Evolutionary conservation across 768 basidiomycete species (phyloP), one percentile per base, ranked within the genome.

Genomic region (Amanita muscaria): DNA sequence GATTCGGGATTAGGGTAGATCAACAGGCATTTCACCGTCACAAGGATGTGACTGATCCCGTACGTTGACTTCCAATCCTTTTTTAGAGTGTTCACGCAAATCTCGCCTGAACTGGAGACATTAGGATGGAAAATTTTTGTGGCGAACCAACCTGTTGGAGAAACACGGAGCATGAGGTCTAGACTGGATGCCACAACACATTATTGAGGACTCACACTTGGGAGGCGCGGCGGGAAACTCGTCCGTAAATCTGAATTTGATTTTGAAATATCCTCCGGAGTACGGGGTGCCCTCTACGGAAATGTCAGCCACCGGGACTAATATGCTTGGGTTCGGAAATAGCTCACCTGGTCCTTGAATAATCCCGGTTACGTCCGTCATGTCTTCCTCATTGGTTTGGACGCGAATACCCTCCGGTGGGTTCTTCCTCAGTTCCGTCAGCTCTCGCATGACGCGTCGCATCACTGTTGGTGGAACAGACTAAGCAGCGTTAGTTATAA

Each of bases 121-220:
- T 98, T 98, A 0, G 94, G 93, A 56, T 97, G 93, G 64, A 97
- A 97, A 46, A 98, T 93, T 69, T 94, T 96, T 40, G 93, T 96
- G 11, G 74, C 68, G 53, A 96, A 86, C 70, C 88, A 83, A 57
- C 93, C 92, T 94, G 52, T 9, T n/a, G n/a, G n/a, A n/a, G n/a
- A n/a, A n/a, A n/a, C n/a, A n/a, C n/a, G n/a, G n/a, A n/a, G n/a
- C n/a, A n/a, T n/a, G n/a, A n/a, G n/a, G n/a, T 35, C 24, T 16
- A 31, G n/a, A n/a, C 3, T 29, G 7, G 25, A 30, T 16, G 15
- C 9, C 18, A 44, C 35, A 21, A 32, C n/a, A 12, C 6, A 25
- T 14, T 24, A 31, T 1, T 37, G 53, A 6, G n/a, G n/a, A 64
- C 77, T 39, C 52, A 93, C 94, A 96, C 70, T 93, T 96, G 6